Evolutionary conservation across 2,329 filamentous ascomycete genomes (phyloP), one percentile per base, ranked within the genome.

Genomic region (Colletotrichum scovillei): DNA sequence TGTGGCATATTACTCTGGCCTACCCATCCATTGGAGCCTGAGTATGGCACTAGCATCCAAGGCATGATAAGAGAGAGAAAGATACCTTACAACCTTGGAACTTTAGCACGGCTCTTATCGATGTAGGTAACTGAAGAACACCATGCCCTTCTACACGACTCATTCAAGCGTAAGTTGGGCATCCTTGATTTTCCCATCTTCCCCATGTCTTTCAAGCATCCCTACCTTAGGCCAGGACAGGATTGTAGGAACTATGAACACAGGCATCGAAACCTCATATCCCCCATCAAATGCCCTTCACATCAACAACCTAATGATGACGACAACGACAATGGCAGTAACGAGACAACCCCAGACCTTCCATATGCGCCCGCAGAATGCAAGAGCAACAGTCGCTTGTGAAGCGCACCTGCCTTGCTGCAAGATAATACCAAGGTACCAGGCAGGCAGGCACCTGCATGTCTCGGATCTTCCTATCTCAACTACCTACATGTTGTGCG

Each of bases 391-490:
- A 14, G 22, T 28, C 32, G 14, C 32, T 32, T 42, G 14, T 30
- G 46, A 26, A 14, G 35, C 22, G 56, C n/a, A 38, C 24, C 8
- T 16, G 42, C 53, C 4, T 11, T 49, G 26, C 46, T 35, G 46
- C 56, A 71, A 26, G 42, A 46, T 12, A 49, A 38, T 46, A 49
- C 65, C n/a, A 63, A 32, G 30, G 30, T 32, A 32, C 30, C 32
- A 35, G 32, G 52, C 28, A 22, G 30, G 30, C 42, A 49, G 42
- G 42, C 42, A 49, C 14, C 24, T 49, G 30, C 38, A 53, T 63
- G 49, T 72, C 58, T 52, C 38, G 64, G 32, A 26, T 38, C 19
- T 53, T 38, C 38, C 24, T 63, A 69, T 69, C 65, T 63, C 24
- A n/a, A 68, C 42, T 26, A 70, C 38, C 42, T 26, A 70, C 38